Percentiles rank a stretch among this genome's conserved stretches.
Conservation (phyloP, 768 basidiomycete genomes). For the Fomitopsis pulvina region DNA sequence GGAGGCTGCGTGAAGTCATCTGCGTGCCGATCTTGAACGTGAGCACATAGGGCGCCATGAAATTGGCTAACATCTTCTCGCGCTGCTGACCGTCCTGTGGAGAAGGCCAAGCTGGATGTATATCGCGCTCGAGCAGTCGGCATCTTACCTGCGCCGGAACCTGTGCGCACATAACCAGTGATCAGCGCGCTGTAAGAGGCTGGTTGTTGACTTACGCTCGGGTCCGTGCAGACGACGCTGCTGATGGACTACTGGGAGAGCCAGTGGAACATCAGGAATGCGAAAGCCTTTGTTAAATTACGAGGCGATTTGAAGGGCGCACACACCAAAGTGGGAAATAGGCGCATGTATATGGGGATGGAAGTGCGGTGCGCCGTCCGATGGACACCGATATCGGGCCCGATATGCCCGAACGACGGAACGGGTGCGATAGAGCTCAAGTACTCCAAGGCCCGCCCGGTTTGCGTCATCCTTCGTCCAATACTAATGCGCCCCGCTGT, state of each 20-base stretch:
- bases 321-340: not conserved
- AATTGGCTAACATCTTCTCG: slow-evolving; percentile 78
- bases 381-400: not conserved
- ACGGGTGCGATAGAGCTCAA: not conserved
- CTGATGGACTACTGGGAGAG: slow-evolving; percentile 14
- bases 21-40: slow-evolving; percentile 68
- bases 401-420: not conserved
- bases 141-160: slow-evolving; percentile 89
- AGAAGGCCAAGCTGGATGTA: slow-evolving; percentile 71
- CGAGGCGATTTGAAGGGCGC: not conserved
- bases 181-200: not conserved
- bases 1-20: slow-evolving; percentile 1
- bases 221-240: slow-evolving; percentile 17
- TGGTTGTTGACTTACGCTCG: slow-evolving; percentile 6
- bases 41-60: slow-evolving; percentile 79
- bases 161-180: slow-evolving; percentile 30
- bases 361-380: too few species aligned
- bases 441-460: not conserved
- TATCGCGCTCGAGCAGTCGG: slow-evolving; percentile 71
- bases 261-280: slow-evolving; percentile 12
- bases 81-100: slow-evolving; percentile 48
- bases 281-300: slow-evolving; percentile 7
- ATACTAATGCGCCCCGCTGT: not conserved
- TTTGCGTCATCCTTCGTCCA: not conserved
- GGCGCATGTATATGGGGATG: too few species aligned